Evolutionary conservation across 2,329 filamentous ascomycete species (phyloP).

Genomic region (Cryphonectria parasitica): DNA sequence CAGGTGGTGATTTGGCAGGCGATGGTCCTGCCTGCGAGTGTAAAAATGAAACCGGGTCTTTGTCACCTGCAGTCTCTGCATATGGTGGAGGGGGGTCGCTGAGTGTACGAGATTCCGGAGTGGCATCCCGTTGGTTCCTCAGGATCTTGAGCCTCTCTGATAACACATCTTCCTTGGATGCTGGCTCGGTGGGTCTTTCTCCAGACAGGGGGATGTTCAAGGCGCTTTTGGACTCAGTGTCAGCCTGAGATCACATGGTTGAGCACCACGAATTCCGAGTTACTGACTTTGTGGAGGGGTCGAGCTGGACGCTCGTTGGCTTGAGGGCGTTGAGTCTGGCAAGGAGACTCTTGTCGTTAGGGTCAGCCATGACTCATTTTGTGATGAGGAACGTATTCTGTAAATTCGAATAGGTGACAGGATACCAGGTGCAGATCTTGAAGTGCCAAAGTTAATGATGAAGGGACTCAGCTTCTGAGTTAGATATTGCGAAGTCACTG

Average conservation of each 20-base stretch:
- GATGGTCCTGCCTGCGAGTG: constrained; percentile 7
- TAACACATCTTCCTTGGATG: constrained; percentile 55
- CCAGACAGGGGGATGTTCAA: constrained; percentile 40
- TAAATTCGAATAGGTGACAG: not conserved
- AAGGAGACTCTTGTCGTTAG: constrained; percentile 51
- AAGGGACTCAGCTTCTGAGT: not conserved
- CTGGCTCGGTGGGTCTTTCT: constrained; percentile 47
- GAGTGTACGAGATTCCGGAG: not conserved
- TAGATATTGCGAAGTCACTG: not conserved
- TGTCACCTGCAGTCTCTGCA: not conserved
- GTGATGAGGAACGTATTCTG: not conserved
- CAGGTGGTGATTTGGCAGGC: not conserved
- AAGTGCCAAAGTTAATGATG: not conserved
- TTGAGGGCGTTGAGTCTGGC: constrained; percentile 59
- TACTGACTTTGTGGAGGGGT: constrained; percentile 47
- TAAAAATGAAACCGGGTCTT: not conserved
- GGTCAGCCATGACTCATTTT: constrained; percentile 22
- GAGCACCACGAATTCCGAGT: constrained; percentile 6
- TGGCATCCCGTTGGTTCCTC: constrained; percentile 43
- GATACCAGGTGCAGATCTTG: too few species aligned
- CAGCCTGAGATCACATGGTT: constrained; percentile 18
- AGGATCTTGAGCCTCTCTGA: constrained; percentile 56
- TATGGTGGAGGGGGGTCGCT: constrained; percentile 25
- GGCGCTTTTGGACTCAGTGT: constrained; percentile 28
- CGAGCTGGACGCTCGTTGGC: constrained; percentile 42